phyloP scores from a whole-genome alignment of 2,329 filamentous ascomycete species.

The Elsinoe fawcettii region DNA sequence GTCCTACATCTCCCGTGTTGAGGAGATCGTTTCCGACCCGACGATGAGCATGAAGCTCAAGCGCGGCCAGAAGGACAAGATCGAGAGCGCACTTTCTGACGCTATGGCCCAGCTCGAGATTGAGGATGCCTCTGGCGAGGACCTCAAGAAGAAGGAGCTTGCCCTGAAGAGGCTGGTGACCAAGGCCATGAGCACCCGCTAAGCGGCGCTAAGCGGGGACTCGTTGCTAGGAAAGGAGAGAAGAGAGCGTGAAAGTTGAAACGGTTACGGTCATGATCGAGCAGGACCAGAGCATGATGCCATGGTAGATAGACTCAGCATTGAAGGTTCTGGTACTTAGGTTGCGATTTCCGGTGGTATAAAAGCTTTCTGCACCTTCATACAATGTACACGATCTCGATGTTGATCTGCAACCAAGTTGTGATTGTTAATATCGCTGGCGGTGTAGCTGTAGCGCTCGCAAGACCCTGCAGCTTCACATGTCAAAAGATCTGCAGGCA shows the following conservation, averaged over 20 bases:
- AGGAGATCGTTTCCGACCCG: constrained; percentile 97
- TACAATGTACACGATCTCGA: background rate
- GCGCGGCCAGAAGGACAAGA: constrained; percentile 99
- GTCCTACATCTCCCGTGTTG: constrained; percentile 95
- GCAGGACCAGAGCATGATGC: background rate
- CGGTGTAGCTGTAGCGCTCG: background rate
- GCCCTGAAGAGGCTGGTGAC: constrained; percentile 95
- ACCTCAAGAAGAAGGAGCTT: constrained; percentile 99
- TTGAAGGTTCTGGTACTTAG: constrained; percentile 8
- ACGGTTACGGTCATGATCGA: background rate
- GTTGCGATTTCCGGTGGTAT: background rate
- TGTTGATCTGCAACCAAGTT: background rate
- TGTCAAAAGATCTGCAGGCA: constrained; percentile 9
- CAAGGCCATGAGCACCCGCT: constrained; percentile 52
- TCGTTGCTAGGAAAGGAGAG: no score
- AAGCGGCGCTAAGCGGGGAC: constrained; percentile 16
- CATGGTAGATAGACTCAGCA: constrained; percentile 14
- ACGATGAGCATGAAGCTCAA: constrained; percentile 95
- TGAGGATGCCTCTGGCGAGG: constrained; percentile 82
- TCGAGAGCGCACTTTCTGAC: constrained; percentile 91
- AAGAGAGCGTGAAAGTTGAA: background rate
- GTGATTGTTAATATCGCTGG: background rate
- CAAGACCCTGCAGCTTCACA: constrained; percentile 4
- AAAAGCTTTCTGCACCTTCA: constrained; percentile 13
- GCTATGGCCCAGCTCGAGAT: constrained; percentile 97